Evolutionary conservation across 169 alveolate species (phyloP).

Genomic region (Miamiensis avidus): DNA sequence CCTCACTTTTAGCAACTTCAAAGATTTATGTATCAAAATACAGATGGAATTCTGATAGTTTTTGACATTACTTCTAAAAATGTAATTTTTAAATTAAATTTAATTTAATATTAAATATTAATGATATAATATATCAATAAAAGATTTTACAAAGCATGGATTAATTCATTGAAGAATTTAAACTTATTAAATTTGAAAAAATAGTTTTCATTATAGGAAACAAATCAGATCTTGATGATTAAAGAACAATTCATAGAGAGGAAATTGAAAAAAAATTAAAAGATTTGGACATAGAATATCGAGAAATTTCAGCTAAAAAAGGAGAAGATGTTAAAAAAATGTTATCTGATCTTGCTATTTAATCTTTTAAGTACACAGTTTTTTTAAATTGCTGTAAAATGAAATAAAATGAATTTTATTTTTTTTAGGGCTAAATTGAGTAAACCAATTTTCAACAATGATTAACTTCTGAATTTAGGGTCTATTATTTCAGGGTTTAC

Average conservation of each 20-base stretch:
- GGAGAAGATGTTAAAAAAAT: neutral
- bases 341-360: neutral
- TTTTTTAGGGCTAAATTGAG: no score
- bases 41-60: neutral
- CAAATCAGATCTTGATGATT: neutral
- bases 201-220: neutral
- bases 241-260: neutral
- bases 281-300: neutral
- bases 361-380: neutral
- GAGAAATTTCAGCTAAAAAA: neutral
- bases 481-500: no score
- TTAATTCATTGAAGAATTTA: neutral
- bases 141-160: neutral
- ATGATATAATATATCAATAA: no score
- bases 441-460: no score
- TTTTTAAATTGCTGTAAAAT: no score
- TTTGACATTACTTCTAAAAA: neutral
- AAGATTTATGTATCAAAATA: neutral
- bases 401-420: no score
- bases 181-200: neutral
- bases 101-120: no score
- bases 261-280: neutral
- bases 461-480: no score
- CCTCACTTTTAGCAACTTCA: neutral
- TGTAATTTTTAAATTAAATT: no score